These are phyloP conservation scores for Leucocoprinus sp. DNA, from an alignment of 768 basidiomycete species.

Conservation along the genomic window DNA sequence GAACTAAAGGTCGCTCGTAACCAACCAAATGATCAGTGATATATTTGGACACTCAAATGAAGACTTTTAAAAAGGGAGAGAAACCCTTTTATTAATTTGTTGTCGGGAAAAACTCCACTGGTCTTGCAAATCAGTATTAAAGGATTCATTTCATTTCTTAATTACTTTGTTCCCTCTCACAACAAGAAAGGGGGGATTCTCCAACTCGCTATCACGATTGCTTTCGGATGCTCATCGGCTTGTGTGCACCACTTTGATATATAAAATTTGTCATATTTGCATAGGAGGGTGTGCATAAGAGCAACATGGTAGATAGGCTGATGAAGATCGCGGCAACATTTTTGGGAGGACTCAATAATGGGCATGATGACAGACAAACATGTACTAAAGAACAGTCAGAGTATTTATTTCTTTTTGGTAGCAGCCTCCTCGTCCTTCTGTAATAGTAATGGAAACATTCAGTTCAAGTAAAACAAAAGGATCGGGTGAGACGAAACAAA, in stretches of 20 bases:
- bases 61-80: too few relatives aligned
- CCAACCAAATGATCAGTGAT: too few relatives aligned
- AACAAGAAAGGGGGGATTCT: too few relatives aligned
- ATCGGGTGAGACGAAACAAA: constrained; percentile 25
- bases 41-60: too few relatives aligned
- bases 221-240: too few relatives aligned
- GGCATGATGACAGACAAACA: constrained; percentile 14
- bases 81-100: too few relatives aligned
- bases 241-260: not conserved
- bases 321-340: constrained; percentile 23
- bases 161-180: too few relatives aligned
- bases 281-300: constrained; percentile 28
- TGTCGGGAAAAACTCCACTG: too few relatives aligned
- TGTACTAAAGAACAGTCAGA: constrained; percentile 16
- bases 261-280: constrained; percentile 25
- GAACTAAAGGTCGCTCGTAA: too few relatives aligned
- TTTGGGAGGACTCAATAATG: constrained; percentile 26
- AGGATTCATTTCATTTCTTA: too few relatives aligned
- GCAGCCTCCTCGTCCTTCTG: constrained; percentile 91
- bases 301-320: constrained; percentile 21
- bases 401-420: constrained; percentile 77
- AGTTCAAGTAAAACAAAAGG: not conserved
- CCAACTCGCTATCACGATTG: too few relatives aligned
- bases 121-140: too few relatives aligned
- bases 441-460: constrained; percentile 8